Conservation (phyloP, 2,329 filamentous ascomycete species). For the Arachnomyces sp. region DNA sequence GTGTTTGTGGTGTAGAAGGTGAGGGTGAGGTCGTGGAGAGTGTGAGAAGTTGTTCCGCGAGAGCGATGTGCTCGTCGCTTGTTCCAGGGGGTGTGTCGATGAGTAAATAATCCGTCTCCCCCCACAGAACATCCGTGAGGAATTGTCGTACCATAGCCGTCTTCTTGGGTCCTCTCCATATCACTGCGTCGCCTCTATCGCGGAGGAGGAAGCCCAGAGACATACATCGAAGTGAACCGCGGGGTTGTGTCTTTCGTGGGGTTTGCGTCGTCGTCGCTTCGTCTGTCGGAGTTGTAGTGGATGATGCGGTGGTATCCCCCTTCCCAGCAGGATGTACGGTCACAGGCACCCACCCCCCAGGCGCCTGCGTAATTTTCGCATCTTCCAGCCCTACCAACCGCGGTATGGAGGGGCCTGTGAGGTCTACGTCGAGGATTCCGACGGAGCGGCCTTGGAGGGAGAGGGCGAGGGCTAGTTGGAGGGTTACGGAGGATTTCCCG, state of each 20-base stretch:
- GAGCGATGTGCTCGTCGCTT: slow-evolving; percentile 91
- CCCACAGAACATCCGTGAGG: slow-evolving; percentile 83
- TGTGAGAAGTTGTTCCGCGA: slow-evolving; percentile 72
- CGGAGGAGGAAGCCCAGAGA: slow-evolving; percentile 85
- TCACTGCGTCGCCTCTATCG: slow-evolving; percentile 78
- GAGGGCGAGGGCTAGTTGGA: slow-evolving; percentile 85
- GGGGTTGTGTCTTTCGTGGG: slow-evolving; percentile 14
- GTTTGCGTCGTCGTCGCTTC: slow-evolving; percentile 5
- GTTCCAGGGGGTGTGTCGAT: slow-evolving; percentile 96
- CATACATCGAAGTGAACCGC: slow-evolving; percentile 58
- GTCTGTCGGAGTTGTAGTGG: slow-evolving; percentile 3
- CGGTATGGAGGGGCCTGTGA: slow-evolving; percentile 93
- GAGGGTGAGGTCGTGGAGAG: slow-evolving; percentile 24
- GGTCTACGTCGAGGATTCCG: slow-evolving; percentile 89
- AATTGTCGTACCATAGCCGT: slow-evolving; percentile 99
- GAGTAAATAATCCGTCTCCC: slow-evolving; percentile 76
- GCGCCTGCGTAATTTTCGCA: slow-evolving; percentile 82
- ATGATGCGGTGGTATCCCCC: slow-evolving; percentile 9
- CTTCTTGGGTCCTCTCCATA: slow-evolving; percentile 97
- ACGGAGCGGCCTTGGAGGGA: slow-evolving; percentile 79
- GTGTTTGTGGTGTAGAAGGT: slow-evolving; percentile 12
- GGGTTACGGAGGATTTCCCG: slow-evolving; percentile 95
- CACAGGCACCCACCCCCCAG: slow-evolving; percentile 87
- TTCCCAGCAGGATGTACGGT: slow-evolving; percentile 57
- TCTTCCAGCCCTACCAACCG: slow-evolving; percentile 86